Conservation (phyloP, 768 basidiomycete genomes). For the Leccinum imitatum region DNA sequence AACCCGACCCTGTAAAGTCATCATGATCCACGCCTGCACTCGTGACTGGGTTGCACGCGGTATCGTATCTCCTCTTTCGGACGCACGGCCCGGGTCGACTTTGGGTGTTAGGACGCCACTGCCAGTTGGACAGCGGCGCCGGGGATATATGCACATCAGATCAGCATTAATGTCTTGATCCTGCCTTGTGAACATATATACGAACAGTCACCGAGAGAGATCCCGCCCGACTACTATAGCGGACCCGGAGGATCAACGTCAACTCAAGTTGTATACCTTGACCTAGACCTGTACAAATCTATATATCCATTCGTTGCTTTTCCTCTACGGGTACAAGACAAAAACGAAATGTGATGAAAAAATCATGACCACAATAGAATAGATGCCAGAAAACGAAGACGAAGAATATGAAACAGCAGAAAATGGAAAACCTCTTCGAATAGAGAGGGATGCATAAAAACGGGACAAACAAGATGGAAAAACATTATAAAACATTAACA, state of each 20-base stretch:
- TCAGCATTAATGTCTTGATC: background rate
- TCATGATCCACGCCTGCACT: background rate
- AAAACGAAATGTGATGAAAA: background rate
- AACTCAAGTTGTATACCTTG: background rate
- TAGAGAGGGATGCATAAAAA: background rate
- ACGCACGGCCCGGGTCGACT: background rate
- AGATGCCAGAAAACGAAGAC: background rate
- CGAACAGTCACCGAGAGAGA: background rate
- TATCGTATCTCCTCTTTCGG: background rate
- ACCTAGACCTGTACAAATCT: background rate
- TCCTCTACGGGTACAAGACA: slow-evolving; percentile 10
- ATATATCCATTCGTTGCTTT: background rate
- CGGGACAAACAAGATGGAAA: background rate
- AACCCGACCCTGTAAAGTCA: background rate
- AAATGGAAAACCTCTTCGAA: background rate
- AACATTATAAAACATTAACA: slow-evolving; percentile 7
- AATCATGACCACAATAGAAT: background rate
- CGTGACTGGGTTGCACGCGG: background rate
- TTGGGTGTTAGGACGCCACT: background rate
- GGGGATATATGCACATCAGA: background rate
- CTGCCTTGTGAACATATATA: background rate
- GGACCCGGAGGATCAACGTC: too few species aligned
- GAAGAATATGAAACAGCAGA: background rate
- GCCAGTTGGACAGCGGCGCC: background rate
- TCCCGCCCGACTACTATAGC: too few species aligned